phyloP scores from a whole-genome alignment of 805 yeast genomes.

The Babjeviella inositovora region DNA sequence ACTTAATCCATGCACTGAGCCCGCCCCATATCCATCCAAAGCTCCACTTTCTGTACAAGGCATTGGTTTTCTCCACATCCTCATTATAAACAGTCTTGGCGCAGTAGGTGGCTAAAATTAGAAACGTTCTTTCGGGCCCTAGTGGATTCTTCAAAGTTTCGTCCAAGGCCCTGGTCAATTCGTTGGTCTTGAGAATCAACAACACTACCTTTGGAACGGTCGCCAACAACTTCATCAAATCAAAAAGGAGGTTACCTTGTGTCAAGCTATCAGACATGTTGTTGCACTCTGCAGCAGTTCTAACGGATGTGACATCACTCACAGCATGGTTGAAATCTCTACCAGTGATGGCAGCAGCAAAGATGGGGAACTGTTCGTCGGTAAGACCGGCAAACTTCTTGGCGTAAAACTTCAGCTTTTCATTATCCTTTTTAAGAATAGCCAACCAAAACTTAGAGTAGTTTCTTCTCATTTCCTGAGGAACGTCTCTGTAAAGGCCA shows the following conservation, averaged over 20 bases:
- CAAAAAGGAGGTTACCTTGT: slow-evolving; percentile 49
- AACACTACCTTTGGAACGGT: slow-evolving; percentile 76
- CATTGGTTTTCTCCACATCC: slow-evolving; percentile 21
- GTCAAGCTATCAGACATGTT: slow-evolving; percentile 50
- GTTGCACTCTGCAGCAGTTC: slow-evolving; percentile 48
- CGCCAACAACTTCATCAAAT: slow-evolving; percentile 66
- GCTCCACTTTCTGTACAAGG: slow-evolving; percentile 7
- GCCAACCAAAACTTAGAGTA: slow-evolving; percentile 93
- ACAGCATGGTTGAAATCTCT: slow-evolving; percentile 70
- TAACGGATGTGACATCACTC: slow-evolving; percentile 33
- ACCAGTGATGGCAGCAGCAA: slow-evolving; percentile 92
- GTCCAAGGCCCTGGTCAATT: slow-evolving; percentile 77
- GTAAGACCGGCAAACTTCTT: slow-evolving; percentile 61
- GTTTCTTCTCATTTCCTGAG: slow-evolving; percentile 57
- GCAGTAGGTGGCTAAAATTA: slow-evolving; percentile 84
- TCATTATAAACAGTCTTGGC: slow-evolving; percentile 68
- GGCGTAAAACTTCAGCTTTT: slow-evolving; percentile 59
- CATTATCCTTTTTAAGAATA: slow-evolving; percentile 52
- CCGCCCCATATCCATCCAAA: slow-evolving; percentile 5
- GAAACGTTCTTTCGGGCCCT: slow-evolving; percentile 76
- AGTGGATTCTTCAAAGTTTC: slow-evolving; percentile 69
- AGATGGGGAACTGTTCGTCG: slow-evolving; percentile 66
- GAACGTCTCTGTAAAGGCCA: slow-evolving; percentile 80
- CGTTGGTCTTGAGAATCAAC: slow-evolving; percentile 84
- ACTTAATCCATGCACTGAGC: slow-evolving; percentile 14